These are phyloP conservation scores for Talaromyces albobiverticillius DNA, from an alignment of 2,329 filamentous ascomycete species.

Conservation along the genomic window DNA sequence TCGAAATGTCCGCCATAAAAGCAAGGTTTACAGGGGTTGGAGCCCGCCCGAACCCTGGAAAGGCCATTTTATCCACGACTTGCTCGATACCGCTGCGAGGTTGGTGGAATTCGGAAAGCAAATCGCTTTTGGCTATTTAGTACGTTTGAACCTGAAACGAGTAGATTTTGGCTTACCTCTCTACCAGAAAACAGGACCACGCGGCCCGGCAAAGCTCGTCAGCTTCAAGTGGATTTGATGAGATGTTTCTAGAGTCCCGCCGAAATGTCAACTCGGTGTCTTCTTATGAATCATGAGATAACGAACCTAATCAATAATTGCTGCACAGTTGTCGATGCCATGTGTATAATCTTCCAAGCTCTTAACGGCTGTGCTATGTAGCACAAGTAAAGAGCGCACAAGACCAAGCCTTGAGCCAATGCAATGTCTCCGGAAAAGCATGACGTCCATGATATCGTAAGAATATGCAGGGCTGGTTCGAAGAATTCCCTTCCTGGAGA, in stretches of 20 bases:
- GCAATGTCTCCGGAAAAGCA: constrained; percentile 26
- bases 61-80: constrained; percentile 28
- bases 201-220: not conserved
- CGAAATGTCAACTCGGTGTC: not conserved
- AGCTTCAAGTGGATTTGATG: not conserved
- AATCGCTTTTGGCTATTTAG: constrained; percentile 18
- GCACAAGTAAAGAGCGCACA: constrained; percentile 32
- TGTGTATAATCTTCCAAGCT: constrained; percentile 31
- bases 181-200: constrained; percentile 6
- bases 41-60: constrained; percentile 26
- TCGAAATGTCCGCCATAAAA: constrained; percentile 32
- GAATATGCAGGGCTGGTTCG: constrained; percentile 12
- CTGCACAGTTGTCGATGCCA: constrained; percentile 23
- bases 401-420: constrained; percentile 23
- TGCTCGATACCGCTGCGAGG: constrained; percentile 32
- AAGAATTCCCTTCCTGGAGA: constrained; percentile 31
- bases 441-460: not conserved
- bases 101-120: constrained; percentile 31
- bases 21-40: constrained; percentile 15
- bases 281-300: not conserved
- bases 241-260: not conserved
- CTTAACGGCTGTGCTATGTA: constrained; percentile 31
- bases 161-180: not conserved
- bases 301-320: not conserved
- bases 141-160: not conserved